Evolutionary conservation across 2,329 filamentous ascomycete genomes (phyloP).

Genomic region (Cladosporium phlei): DNA sequence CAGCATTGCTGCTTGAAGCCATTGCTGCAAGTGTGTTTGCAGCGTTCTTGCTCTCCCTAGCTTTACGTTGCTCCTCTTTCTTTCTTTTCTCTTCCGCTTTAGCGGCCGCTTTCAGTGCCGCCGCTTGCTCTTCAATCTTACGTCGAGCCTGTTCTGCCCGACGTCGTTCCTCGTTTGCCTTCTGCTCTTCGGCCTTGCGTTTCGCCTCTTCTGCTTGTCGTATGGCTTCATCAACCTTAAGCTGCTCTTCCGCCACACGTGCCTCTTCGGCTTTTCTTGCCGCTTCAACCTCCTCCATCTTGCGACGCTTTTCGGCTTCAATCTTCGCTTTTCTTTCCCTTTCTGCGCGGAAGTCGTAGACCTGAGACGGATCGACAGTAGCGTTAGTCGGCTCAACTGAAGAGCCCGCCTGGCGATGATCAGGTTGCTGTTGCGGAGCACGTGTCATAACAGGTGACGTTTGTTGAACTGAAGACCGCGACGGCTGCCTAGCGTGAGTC

Average conservation of each 20-base stretch:
- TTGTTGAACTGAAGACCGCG: slow-evolving; percentile 19
- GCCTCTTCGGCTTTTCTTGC: slow-evolving; percentile 32
- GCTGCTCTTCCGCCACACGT: slow-evolving; percentile 28
- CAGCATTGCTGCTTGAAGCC: slow-evolving; percentile 15
- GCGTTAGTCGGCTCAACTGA: slow-evolving; percentile 30
- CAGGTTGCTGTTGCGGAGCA: slow-evolving; percentile 11
- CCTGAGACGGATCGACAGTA: slow-evolving; percentile 50
- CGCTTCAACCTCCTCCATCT: slow-evolving; percentile 28
- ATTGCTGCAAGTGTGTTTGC: slow-evolving; percentile 26
- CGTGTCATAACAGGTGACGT: slow-evolving; percentile 25
- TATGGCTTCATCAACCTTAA: slow-evolving; percentile 26
- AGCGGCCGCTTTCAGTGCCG: slow-evolving; percentile 10
- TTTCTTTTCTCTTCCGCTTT: slow-evolving; percentile 18
- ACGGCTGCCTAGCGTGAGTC: slow-evolving; percentile 20
- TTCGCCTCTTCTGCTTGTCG: slow-evolving; percentile 24
- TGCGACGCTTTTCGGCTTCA: slow-evolving; percentile 28
- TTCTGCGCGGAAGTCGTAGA: slow-evolving; percentile 51
- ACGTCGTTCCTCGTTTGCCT: slow-evolving; percentile 18
- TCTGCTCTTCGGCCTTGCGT: slow-evolving; percentile 13
- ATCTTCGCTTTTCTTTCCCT: slow-evolving; percentile 39
- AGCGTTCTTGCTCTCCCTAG: slow-evolving; percentile 25
- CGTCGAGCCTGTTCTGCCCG: slow-evolving; percentile 16
- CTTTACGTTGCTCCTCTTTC: slow-evolving; percentile 24
- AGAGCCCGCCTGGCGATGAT: slow-evolving; percentile 23
- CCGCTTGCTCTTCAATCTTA: slow-evolving; percentile 22